Evolutionary conservation across 371 early-diverging fungal genomes (phyloP), one percentile per base, ranked within the genome.

Genomic region (Haplosporangium sp.): DNA sequence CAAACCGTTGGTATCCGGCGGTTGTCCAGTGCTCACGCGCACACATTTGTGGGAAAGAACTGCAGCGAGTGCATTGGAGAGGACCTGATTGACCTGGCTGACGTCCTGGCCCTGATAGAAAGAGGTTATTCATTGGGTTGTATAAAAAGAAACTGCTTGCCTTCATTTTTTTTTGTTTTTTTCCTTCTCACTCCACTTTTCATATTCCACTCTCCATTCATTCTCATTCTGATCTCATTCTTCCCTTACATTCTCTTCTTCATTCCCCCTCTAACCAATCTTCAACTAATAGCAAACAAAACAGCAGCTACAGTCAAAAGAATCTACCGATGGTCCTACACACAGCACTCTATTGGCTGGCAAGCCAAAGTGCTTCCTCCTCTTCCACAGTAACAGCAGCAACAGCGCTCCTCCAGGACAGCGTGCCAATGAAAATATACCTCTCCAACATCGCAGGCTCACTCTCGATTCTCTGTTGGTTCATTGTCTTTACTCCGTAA

Each of bases 401-500:
- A 23, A 11, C 64, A 7, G 18, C 59, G 0, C 20, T 57, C 41
- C 56, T 29, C 50, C 65, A 72, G n/a, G 65, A 60, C 29, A 53
- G 37, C 45, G 1, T 50, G 50, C 74, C 74, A 16, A 37, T 59
- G 50, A 74, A 63, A n/a, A 55, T 64, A 50, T 55, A 61, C 48
- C 71, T 76, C 36, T 76, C 77, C 59, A 76, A 70, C 61, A 20
- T 82, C 18, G 67, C 73, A 60, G 90, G 90, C 8, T 87, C 84
- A 48, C 52, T 83, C 37, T 88, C 88, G 52, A 87, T 90, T 43
- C 79, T 66, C 41, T 91, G 89, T 67, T 91, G 91, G 91, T 82
- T 91, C 61, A 83, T 89, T 8, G 91, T 91, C 42, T 87, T 89
- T 77, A 87, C 89, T 58, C 91, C 91, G 91, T 91, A 87, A 85